A percentile compares a stretch with the other conserved stretches of the same genome.
Conservation (phyloP, 2,329 filamentous ascomycete genomes). For the Arthrobotrys megalospora region DNA sequence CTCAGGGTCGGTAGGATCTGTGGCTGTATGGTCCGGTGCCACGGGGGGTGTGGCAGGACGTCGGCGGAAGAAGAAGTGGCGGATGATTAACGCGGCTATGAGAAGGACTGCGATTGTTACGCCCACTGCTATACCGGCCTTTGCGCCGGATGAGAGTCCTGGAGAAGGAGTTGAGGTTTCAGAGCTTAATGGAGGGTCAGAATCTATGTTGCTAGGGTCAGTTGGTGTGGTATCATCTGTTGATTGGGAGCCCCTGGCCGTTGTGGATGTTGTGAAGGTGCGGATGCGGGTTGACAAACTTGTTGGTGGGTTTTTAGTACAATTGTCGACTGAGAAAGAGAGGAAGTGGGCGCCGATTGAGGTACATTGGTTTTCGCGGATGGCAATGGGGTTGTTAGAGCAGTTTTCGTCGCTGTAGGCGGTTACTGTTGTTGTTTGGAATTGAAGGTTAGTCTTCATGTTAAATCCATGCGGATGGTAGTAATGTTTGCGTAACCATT, state of each 20-base stretch:
- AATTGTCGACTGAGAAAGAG: conserved; percentile 56
- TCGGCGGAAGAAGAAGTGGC: conserved; percentile 18
- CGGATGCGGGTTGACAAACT: conserved; percentile 43
- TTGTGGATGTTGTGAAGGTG: conserved; percentile 33
- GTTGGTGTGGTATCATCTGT: neutral
- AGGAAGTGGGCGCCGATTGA: conserved; percentile 42
- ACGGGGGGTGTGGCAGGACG: conserved; percentile 28
- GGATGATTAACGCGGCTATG: conserved; percentile 13
- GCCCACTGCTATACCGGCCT: conserved; percentile 53
- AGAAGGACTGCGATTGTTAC: conserved; percentile 22
- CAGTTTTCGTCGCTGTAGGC: conserved; percentile 51
- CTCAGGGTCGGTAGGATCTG: conserved; percentile 16
- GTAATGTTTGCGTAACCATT: neutral
- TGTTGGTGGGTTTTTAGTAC: conserved; percentile 20
- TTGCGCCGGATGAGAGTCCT: conserved; percentile 47
- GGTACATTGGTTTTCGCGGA: conserved; percentile 31
- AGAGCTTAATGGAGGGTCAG: conserved; percentile 1
- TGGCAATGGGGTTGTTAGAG: conserved; percentile 34
- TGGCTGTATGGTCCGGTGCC: conserved; percentile 38
- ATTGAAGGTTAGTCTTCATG: conserved; percentile 8
- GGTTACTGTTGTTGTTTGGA: conserved; percentile 33
- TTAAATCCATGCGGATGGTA: neutral
- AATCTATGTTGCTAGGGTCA: conserved; percentile 4
- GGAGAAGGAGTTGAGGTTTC: conserved; percentile 8
- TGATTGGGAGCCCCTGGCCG: neutral